phyloP scores from a whole-genome alignment of 225 moss, liverwort and hornwort species.

The Bryum argenteum region DNA sequence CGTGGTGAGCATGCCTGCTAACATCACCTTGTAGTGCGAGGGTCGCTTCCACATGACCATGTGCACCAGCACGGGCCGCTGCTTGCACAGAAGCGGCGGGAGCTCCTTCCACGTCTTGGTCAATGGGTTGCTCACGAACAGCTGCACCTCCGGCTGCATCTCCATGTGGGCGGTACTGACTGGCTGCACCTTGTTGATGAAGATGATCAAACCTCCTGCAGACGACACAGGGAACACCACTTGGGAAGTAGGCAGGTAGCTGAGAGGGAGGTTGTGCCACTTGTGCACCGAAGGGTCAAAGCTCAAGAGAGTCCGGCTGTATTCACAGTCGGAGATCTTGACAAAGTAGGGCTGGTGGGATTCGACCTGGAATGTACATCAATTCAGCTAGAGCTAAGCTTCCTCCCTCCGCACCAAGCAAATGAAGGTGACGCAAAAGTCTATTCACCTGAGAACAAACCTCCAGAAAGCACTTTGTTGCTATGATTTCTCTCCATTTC shows the following conservation, averaged over 20 bases:
- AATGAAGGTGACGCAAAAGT: constrained; percentile 26
- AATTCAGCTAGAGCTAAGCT: constrained; percentile 17
- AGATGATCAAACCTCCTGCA: constrained; percentile 42
- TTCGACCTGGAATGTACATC: constrained; percentile 37
- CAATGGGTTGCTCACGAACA: constrained; percentile 45
- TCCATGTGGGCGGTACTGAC: constrained; percentile 10
- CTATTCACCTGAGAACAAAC: constrained; percentile 64
- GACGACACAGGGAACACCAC: constrained; percentile 48
- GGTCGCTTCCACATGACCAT: constrained; percentile 48
- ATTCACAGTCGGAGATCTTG: constrained; percentile 46
- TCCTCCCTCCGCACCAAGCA: constrained; percentile 19
- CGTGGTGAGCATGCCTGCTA: constrained; percentile 31
- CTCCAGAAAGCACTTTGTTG: constrained; percentile 69
- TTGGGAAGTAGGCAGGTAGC: constrained; percentile 40
- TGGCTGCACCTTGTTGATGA: constrained; percentile 39
- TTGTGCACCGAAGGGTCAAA: constrained; percentile 43
- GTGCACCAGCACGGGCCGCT: constrained; percentile 37
- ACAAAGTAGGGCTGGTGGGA: constrained; percentile 45
- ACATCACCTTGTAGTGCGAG: constrained; percentile 43
- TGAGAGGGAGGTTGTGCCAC: constrained; percentile 42
- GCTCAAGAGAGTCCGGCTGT: constrained; percentile 46
- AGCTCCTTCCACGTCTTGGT: constrained; percentile 43
- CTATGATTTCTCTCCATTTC: constrained; percentile 76
- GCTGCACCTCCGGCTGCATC: constrained; percentile 22
- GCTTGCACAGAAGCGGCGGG: constrained; percentile 38